These are phyloP conservation scores for Quercus agrifolia DNA, from an alignment of 306 rosid species.

Conservation along the genomic window DNA sequence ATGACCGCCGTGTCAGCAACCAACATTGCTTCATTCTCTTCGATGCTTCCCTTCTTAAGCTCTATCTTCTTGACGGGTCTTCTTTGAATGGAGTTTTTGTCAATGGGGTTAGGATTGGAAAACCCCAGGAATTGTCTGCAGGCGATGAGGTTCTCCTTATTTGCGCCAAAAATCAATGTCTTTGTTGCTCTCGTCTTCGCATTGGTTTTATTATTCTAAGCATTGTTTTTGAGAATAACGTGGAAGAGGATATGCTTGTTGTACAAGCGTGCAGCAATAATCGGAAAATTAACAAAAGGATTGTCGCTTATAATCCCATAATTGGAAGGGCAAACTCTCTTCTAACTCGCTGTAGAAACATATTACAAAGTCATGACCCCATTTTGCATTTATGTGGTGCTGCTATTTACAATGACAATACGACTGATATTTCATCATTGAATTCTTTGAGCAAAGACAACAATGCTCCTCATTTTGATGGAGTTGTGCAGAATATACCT, in stretches of 20 bases:
- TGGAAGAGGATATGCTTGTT: no score
- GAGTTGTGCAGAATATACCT: slow-evolving; percentile 2
- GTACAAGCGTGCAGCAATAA: background rate
- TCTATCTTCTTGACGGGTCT: slow-evolving; percentile 46
- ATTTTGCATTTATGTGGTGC: slow-evolving; percentile 20
- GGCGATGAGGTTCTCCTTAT: slow-evolving; percentile 61
- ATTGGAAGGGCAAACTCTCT: slow-evolving; percentile 44
- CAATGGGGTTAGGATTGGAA: slow-evolving; percentile 46
- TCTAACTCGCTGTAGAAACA: slow-evolving; percentile 39
- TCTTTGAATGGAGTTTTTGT: slow-evolving; percentile 65
- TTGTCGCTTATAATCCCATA: slow-evolving; percentile 37
- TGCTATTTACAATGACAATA: background rate
- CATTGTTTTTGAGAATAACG: slow-evolving; percentile 22
- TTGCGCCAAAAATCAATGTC: slow-evolving; percentile 30
- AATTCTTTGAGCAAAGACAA: slow-evolving; percentile 22
- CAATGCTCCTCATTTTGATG: slow-evolving; percentile 19
- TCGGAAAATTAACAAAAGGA: slow-evolving; percentile 45
- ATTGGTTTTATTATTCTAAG: slow-evolving; percentile 53
- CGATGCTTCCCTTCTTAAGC: slow-evolving; percentile 46
- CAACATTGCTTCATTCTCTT: slow-evolving; percentile 61
- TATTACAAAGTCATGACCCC: slow-evolving; percentile 62
- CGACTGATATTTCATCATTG: slow-evolving; percentile 2
- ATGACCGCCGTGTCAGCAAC: slow-evolving; percentile 57
- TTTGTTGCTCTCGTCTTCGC: slow-evolving; percentile 27
- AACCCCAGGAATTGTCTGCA: slow-evolving; percentile 38